Evolutionary conservation across 2,329 filamentous ascomycete genomes (phyloP).

Genomic region (Diaporthe vaccinii): DNA sequence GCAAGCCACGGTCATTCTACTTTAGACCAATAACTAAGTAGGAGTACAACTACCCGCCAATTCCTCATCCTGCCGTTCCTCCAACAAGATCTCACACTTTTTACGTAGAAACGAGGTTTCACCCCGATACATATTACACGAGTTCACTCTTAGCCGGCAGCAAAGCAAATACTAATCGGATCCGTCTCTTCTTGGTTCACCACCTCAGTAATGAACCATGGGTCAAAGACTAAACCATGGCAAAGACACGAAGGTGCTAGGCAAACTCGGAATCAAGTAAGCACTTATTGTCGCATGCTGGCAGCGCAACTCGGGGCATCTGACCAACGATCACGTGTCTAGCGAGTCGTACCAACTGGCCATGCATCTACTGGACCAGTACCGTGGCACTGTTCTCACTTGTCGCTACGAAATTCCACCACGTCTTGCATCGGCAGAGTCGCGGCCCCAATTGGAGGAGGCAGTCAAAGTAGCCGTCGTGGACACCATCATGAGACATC

Average conservation of each 20-base stretch:
- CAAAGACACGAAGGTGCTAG: slow-evolving; percentile 38
- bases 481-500: slow-evolving; percentile 43
- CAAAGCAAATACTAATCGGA: too few relatives aligned
- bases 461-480: slow-evolving; percentile 39
- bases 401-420: slow-evolving; percentile 42
- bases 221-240: slow-evolving; percentile 31
- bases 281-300: slow-evolving; percentile 32
- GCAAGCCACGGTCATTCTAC: neutral
- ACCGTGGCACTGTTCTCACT: slow-evolving; percentile 41
- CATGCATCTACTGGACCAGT: slow-evolving; percentile 43
- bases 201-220: slow-evolving; percentile 28
- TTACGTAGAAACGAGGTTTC: neutral
- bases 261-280: slow-evolving; percentile 44
- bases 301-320: slow-evolving; percentile 32
- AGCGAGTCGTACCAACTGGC: slow-evolving; percentile 39
- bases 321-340: neutral
- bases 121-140: neutral
- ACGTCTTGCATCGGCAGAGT: slow-evolving; percentile 37
- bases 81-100: neutral
- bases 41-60: neutral
- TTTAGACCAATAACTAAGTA: neutral
- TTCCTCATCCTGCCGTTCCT: neutral
- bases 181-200: neutral
- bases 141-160: neutral
- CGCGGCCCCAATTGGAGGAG: slow-evolving; percentile 36